Percentiles rank a stretch among this genome's conserved stretches.
Conservation (phyloP, 257 asterid genomes). For the Solanum raphanifolium region DNA sequence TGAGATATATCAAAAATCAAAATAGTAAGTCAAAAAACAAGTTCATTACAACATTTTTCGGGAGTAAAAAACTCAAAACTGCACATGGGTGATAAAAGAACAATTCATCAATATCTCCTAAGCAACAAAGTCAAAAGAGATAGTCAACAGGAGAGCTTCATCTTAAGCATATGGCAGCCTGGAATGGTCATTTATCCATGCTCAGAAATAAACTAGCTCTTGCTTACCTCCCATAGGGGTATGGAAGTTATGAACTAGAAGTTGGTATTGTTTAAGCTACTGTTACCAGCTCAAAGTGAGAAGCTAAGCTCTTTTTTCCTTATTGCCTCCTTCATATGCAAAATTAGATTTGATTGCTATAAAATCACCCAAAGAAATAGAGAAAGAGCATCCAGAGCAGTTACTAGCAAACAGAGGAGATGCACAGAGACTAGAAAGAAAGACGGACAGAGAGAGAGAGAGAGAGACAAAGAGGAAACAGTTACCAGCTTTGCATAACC, state of each 20-base stretch:
- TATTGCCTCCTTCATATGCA: background rate
- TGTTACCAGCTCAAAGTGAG: background rate
- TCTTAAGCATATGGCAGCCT: background rate
- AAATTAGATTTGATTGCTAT: background rate
- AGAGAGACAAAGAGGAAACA: background rate
- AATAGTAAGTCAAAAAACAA: background rate
- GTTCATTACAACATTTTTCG: background rate
- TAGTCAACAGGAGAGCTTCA: background rate
- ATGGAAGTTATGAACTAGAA: background rate
- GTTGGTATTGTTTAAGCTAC: background rate
- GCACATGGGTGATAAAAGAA: background rate
- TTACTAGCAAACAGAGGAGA: background rate
- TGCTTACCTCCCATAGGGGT: background rate
- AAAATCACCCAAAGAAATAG: background rate
- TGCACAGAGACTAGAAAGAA: background rate
- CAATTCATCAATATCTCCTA: background rate
- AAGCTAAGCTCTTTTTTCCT: background rate
- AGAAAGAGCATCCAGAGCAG: background rate
- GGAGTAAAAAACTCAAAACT: background rate
- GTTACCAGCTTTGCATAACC: slow-evolving; percentile 98
- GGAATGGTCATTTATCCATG: background rate
- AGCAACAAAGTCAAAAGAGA: background rate
- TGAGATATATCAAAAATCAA: background rate
- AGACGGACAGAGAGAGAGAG: background rate
- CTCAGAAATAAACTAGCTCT: background rate